Base-by-base conservation (phyloP, 2,329 filamentous ascomycete species). In the Penicillium rolfsii region DNA sequence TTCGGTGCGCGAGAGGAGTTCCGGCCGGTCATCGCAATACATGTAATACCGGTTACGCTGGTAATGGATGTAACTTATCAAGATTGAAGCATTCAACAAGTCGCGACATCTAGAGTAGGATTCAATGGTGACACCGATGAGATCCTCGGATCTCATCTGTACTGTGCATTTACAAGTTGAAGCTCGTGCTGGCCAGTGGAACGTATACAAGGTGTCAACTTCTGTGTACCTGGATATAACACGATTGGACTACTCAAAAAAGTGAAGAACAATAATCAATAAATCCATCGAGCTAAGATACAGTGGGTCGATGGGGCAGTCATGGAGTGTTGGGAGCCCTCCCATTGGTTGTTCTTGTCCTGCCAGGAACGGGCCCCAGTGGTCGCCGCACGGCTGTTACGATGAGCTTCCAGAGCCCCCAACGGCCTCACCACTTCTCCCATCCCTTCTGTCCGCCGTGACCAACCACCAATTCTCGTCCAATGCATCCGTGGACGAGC, bases 381-480 rank as follows among this genome's bases (percentile, higher is more conserved):
- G 45, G 43, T 43, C 41, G 41, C 50, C 30, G 57, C 26, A 45
- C 57, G 52, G 52, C 43, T 50, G 26, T 5, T 45, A 33, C 52
- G 35, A 52, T 45, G 46, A 38, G 41, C 30, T 36, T 40, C 35
- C 28, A 46, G 26, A 45, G 49, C 53, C 61, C 61, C 58, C 61
- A 63, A 63, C 61, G 50, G 45, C 57, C 57, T 59, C 57, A 59
- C 52, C 57, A 55, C 57, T 59, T 59, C 53, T 57, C 58, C 40
- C 45, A 55, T 62, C 60, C 60, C 60, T 59, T 62, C 60, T 40
- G 58, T 41, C 55, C 60, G 56, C 19, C 9, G 11, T 19, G 19
- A 14, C 49, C 49, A 19, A 5, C 49, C 46, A 50, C 46, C 14
- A 24, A 26, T 24, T 12, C 35, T 36, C 6, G 9, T 11, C 19